Base-by-base conservation (phyloP, 2,329 filamentous ascomycete species). In the Trichoderma brevicompactum region DNA sequence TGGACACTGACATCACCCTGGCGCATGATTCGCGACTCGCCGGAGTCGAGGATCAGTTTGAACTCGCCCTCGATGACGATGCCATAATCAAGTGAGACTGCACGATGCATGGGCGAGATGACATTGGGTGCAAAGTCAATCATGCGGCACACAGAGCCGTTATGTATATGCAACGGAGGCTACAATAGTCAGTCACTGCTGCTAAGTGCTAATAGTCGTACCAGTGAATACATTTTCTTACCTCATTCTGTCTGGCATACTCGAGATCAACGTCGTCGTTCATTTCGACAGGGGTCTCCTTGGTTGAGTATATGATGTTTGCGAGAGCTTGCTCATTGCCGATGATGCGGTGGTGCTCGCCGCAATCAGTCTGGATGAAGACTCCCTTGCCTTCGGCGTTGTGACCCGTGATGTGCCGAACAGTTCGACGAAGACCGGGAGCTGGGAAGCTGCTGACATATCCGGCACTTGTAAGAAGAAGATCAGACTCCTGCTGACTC, bases 1-100 rank as follows among this genome's bases (percentile, higher is more conserved):
- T 87, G 84, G 19, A 87, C 80, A 9, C 80, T 80, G n/a, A 86
- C 74, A 69, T 87, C 84, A 2, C 85, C 85, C 10, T 78, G 75
- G 53, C 76, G 74, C 78, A 87, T 75, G 28, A 76, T 65, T 50
- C 77, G 76, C 55, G 72, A 76, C 64, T 82, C 82, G 1, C 84
- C 83, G n/a, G 80, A 79, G 66, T 85, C 84, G 5, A 87, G 73
- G 3, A 80, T 64, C 73, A 86, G 76, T 66, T 84, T 82, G 34
- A 87, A 71, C 69, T 79, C 77, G 1, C 85, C 85, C 68, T 87
- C 83, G 7, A 87, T 69, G 2, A 87, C 78, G 61, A 86, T 77
- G 2, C 83, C 84, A 67, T 82, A 86, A 69, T 87, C 84, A 2
- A 87, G 73, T 44, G 78, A 82, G 68, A 82, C 78, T 0, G 83